Base-by-base conservation (phyloP, 139 green algal species). In the Chlorokybus atmophyticus region DNA sequence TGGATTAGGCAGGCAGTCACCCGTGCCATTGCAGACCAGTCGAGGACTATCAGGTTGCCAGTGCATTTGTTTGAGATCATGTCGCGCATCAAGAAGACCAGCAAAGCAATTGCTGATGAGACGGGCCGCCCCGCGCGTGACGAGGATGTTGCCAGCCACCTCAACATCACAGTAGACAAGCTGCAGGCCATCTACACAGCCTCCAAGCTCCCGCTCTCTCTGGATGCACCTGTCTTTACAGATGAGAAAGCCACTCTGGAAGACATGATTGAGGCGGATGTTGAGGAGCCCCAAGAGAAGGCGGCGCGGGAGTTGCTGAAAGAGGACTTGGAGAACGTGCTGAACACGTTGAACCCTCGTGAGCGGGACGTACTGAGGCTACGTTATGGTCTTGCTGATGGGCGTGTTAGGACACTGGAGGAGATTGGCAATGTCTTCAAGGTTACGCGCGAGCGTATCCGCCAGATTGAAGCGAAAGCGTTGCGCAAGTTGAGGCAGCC, bases 391-490 rank as follows among this genome's bases (percentile, higher is more conserved):
- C 73, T 98, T 44, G 81, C 87, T 32, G 82, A 77, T 27, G 73
- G 68, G 25, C 31, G 58, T 6, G 38, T 69, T 21, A 64, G 61
- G 32, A 94, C 89, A 3, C 75, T 99, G 52, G 84, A 95, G 62
- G 85, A 97, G 32, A 83, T 91, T 59, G 85, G 76, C 17, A 48
- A 32, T 1, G 14, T 60, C 17, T 79, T 81, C 56, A 29, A 59
- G 38, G 75, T 96, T 5, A 96, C 88, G 7, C 78, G 88, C n/a
- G 90, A 98, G 83, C 81, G 90, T 42, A 89, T 98, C 30, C 78
- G 90, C n/a, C 90, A 98, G 79, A 87, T 98, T 48, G 90, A 98
- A 70, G 75, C 77, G 23, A 93, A 93, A 65, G 87, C 85, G 17
- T 55, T 98, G 38, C 67, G 74, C 21, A 91, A 91, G 75, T 76